Conservation (phyloP, 164 flowering plant genomes). For the Stephania japonica region DNA sequence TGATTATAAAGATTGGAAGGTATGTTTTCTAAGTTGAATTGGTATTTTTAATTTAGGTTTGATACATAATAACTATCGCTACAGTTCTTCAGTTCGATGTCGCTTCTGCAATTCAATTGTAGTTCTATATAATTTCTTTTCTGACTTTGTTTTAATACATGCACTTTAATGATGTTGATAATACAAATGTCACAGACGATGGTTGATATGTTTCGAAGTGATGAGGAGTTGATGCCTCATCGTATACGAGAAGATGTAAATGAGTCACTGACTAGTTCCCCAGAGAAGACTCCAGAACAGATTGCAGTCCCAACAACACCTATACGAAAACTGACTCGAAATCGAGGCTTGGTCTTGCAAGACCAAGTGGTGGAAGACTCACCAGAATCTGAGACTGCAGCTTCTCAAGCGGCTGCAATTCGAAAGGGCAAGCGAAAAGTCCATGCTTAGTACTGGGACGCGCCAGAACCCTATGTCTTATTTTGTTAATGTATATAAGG, state of each 20-base stretch:
- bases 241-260: neutral
- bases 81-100: neutral
- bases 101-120: neutral
- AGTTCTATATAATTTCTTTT: neutral
- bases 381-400: conserved; percentile 31
- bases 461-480: neutral
- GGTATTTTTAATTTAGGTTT: neutral
- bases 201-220: conserved; percentile 8
- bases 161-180: neutral
- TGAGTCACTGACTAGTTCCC: conserved; percentile 2
- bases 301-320: conserved; percentile 17
- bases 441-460: conserved; percentile 8
- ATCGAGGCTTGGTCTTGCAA: conserved; percentile 26
- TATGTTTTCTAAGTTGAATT: conserved; percentile 13
- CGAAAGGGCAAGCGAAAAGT: conserved; percentile 51
- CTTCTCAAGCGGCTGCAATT: conserved; percentile 24
- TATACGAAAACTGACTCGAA: conserved; percentile 26
- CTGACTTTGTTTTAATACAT: too few species aligned
- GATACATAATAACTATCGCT: too few species aligned
- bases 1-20: conserved; percentile 92
- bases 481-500: neutral
- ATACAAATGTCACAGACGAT: conserved; percentile 10
- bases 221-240: conserved; percentile 19
- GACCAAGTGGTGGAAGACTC: conserved; percentile 59
- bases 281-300: conserved; percentile 1